Base-by-base conservation (phyloP, 345 rosid genomes). In the Pugionium dolabratum region DNA sequence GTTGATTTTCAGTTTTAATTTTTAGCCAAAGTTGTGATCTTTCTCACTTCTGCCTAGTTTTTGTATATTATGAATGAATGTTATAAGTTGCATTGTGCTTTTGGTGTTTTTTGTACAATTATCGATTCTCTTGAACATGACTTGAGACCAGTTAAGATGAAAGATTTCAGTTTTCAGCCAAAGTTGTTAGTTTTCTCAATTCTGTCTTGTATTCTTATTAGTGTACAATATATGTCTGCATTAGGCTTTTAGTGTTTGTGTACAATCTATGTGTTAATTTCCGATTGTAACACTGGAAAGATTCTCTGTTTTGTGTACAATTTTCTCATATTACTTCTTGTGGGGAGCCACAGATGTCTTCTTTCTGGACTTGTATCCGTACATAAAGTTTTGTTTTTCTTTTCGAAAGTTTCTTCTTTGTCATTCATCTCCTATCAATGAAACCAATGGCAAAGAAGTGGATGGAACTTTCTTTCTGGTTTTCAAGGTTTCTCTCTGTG, bases 281-380 rank as follows among this genome's bases (percentile, higher is more conserved):
- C n/a, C 9, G 32, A 43, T 9, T 52, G 67, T 42, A 18, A 18
- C 9, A 43, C 5, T 42, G 1, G 6, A 46, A 33, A 8, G 41
- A 18, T 58, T 25, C 26, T 66, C 5, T 26, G 2, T 56, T 36
- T 67, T 56, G 26, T 54, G 7, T 31, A 35, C 4, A 4, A 35
- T 7, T 28, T 5, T 56, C 44, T 69, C 32, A 2, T 66, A n/a
- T 9, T 48, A 62, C 4, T 62, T 62, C 35, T 62, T 46, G 56
- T 62, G n/a, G 31, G 54, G 18, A 32, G 65, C 18, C 5, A 28
- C 2, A 28, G 18, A 18, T 54, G 34, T 9, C 28, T 30, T 67
- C 56, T 58, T 18, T 61, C 9, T 52, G 18, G 54, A 44, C 36
- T 31, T 40, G 62, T 1, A 31, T 63, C 28, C 4, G 8, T 29